A percentile compares a stretch with the other conserved stretches of the same genome.
Conservation (phyloP, 352 stramenopile genomes). For the Pythium rhizo-oryzae region DNA sequence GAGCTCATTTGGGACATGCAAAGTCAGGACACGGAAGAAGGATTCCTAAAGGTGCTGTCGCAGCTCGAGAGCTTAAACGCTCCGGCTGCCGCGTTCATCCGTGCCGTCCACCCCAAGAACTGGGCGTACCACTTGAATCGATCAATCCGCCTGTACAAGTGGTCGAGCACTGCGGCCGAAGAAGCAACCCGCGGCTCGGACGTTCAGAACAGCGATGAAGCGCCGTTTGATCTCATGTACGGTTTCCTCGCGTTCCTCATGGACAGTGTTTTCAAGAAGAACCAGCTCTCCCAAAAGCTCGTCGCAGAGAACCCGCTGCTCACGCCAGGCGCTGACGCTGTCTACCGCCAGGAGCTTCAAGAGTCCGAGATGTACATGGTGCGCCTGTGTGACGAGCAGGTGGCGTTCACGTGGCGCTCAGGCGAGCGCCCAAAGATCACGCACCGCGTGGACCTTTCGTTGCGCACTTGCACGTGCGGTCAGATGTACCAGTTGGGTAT, state of each 20-base stretch:
- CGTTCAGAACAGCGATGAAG: constrained; percentile 65
- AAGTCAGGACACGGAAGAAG: constrained; percentile 54
- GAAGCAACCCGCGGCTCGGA: constrained; percentile 62
- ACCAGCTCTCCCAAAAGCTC: constrained; percentile 61
- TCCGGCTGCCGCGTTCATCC: constrained; percentile 56
- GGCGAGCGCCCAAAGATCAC: constrained; percentile 71
- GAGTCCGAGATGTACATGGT: constrained; percentile 63
- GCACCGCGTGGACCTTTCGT: constrained; percentile 55
- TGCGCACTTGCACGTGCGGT: constrained; percentile 69
- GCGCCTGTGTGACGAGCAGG: constrained; percentile 62
- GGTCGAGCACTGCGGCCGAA: constrained; percentile 62
- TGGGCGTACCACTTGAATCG: constrained; percentile 73
- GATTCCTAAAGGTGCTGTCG: constrained; percentile 49
- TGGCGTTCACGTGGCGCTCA: constrained; percentile 77
- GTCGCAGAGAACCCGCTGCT: constrained; percentile 45
- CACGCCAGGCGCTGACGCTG: constrained; percentile 59
- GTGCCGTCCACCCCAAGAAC: constrained; percentile 59
- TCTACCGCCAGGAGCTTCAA: constrained; percentile 67
- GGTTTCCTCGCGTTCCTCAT: constrained; percentile 80
- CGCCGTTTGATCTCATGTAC: constrained; percentile 82
- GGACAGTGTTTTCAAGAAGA: constrained; percentile 77
- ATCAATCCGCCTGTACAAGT: constrained; percentile 63
- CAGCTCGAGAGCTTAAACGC: constrained; percentile 61
- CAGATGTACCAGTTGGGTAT: constrained; percentile 75
- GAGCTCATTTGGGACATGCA: constrained; percentile 70